These are phyloP conservation scores for Phytophthora rubi DNA, from an alignment of 352 stramenopile genomes.

Conservation along the genomic window DNA sequence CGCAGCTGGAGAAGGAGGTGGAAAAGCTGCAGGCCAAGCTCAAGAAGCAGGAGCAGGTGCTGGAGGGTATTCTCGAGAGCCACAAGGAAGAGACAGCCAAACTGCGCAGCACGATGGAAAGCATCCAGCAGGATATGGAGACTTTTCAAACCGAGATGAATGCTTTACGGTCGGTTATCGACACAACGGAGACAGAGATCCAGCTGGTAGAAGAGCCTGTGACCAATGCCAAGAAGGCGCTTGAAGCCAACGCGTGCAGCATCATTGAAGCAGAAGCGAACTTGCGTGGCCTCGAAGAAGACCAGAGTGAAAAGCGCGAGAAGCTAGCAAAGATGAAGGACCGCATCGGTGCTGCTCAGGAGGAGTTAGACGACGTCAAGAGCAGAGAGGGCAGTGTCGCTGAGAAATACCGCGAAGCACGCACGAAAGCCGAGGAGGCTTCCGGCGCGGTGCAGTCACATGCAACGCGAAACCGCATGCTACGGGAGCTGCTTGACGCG, in stretches of 20 bases:
- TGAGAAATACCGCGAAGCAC: conserved; percentile 69
- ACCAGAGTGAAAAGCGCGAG: conserved; percentile 58
- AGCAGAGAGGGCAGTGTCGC: conserved; percentile 53
- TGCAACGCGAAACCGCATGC: conserved; percentile 73
- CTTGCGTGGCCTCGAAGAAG: conserved; percentile 66
- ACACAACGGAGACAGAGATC: conserved; percentile 84
- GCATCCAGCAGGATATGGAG: conserved; percentile 80
- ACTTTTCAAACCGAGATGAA: conserved; percentile 79
- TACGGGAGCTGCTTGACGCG: conserved; percentile 93
- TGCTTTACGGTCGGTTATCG: conserved; percentile 73
- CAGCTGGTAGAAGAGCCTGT: conserved; percentile 75
- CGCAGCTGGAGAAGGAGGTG: conserved; percentile 87
- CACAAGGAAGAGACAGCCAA: conserved; percentile 81
- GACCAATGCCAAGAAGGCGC: conserved; percentile 81
- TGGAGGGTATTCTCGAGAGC: conserved; percentile 84
- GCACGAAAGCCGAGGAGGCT: conserved; percentile 81
- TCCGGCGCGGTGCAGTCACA: conserved; percentile 71
- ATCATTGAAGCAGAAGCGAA: conserved; percentile 65
- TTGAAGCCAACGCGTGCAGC: conserved; percentile 66
- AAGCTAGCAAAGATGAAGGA: conserved; percentile 76
- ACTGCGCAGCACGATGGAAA: conserved; percentile 78
- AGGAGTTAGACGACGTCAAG: conserved; percentile 76
- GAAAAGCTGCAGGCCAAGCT: conserved; percentile 73
- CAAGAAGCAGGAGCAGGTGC: conserved; percentile 86
- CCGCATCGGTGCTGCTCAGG: conserved; percentile 79